These are phyloP conservation scores for Leishmania arabica DNA, from an alignment of 208 protist genomes.

Conservation along the genomic window DNA sequence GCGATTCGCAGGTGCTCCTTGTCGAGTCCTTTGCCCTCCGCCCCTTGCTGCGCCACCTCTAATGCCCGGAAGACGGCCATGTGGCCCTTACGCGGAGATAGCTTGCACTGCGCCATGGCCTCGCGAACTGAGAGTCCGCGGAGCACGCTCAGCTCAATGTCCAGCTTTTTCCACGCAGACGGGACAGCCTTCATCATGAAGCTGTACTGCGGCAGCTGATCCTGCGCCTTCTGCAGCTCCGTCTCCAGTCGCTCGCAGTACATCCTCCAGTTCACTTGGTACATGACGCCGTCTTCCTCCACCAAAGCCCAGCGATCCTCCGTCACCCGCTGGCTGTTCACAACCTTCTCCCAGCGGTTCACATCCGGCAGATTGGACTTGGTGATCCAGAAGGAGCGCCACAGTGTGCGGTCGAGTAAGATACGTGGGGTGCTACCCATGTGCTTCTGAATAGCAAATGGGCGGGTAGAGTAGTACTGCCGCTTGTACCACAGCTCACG, in stretches of 20 bases:
- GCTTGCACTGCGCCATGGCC: slow-evolving; percentile 91
- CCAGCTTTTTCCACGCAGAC: slow-evolving; percentile 91
- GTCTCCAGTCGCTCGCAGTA: slow-evolving; percentile 90
- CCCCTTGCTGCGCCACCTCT: slow-evolving; percentile 87
- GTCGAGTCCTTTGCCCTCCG: slow-evolving; percentile 86
- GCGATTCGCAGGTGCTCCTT: slow-evolving; percentile 88
- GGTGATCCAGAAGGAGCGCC: slow-evolving; percentile 66
- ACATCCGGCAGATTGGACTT: slow-evolving; percentile 82
- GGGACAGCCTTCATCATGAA: slow-evolving; percentile 87
- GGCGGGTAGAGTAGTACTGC: slow-evolving; percentile 78
- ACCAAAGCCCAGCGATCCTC: slow-evolving; percentile 89
- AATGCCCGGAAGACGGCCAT: slow-evolving; percentile 82
- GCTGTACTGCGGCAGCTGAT: slow-evolving; percentile 85
- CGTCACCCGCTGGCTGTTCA: slow-evolving; percentile 87
- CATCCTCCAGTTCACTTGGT: slow-evolving; percentile 90
- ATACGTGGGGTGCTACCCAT: slow-evolving; percentile 77
- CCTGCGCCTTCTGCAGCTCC: slow-evolving; percentile 79
- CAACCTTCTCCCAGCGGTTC: slow-evolving; percentile 89
- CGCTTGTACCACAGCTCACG: slow-evolving; percentile 75
- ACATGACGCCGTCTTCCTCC: slow-evolving; percentile 86
- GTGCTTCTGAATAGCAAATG: slow-evolving; percentile 78
- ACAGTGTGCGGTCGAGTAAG: slow-evolving; percentile 83
- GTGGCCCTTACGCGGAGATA: slow-evolving; percentile 87
- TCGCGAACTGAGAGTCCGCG: slow-evolving; percentile 89
- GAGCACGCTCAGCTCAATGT: slow-evolving; percentile 85